Conservation (phyloP, 495 filamentous ascomycete species). For the Tricharina praecox region DNA sequence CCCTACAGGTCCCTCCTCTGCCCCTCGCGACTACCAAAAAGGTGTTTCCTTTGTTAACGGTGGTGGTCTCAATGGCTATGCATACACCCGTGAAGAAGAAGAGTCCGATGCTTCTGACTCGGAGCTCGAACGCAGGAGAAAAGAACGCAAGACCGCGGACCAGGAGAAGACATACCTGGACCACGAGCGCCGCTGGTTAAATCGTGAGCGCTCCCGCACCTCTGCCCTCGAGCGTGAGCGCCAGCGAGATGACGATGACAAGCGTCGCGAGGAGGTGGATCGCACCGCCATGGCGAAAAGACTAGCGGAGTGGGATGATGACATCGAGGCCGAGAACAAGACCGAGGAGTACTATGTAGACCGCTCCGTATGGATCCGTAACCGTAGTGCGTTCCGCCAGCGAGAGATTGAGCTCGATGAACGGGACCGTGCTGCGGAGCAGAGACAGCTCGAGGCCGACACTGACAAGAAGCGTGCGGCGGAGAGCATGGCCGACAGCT, state of each 20-base stretch:
- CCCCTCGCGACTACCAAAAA: slow-evolving; percentile 59
- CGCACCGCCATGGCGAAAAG: slow-evolving; percentile 56
- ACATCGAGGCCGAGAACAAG: slow-evolving; percentile 56
- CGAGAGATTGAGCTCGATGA: slow-evolving; percentile 64
- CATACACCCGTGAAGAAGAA: slow-evolving; percentile 56
- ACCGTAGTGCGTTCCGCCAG: slow-evolving; percentile 52
- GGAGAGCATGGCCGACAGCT: slow-evolving; percentile 75
- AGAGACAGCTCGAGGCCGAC: slow-evolving; percentile 49
- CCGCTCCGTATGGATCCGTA: slow-evolving; percentile 65
- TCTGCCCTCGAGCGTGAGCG: slow-evolving; percentile 71
- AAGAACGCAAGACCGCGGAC: slow-evolving; percentile 53
- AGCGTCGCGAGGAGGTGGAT: slow-evolving; percentile 36
- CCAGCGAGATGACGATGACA: slow-evolving; percentile 59
- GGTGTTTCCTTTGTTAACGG: slow-evolving; percentile 82
- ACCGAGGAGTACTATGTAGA: slow-evolving; percentile 72
- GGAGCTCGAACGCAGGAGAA: slow-evolving; percentile 59
- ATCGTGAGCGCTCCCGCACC: slow-evolving; percentile 66
- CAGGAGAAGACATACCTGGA: slow-evolving; percentile 69
- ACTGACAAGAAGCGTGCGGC: slow-evolving; percentile 58
- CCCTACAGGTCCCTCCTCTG: slow-evolving; percentile 50
- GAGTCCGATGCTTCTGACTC: slow-evolving; percentile 77
- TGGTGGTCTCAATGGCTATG: slow-evolving; percentile 44
- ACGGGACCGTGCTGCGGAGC: slow-evolving; percentile 59
- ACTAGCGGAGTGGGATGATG: slow-evolving; percentile 75
- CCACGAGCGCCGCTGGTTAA: slow-evolving; percentile 75